Base-by-base conservation (phyloP, 75 land plant species). In the Picea glauca region DNA sequence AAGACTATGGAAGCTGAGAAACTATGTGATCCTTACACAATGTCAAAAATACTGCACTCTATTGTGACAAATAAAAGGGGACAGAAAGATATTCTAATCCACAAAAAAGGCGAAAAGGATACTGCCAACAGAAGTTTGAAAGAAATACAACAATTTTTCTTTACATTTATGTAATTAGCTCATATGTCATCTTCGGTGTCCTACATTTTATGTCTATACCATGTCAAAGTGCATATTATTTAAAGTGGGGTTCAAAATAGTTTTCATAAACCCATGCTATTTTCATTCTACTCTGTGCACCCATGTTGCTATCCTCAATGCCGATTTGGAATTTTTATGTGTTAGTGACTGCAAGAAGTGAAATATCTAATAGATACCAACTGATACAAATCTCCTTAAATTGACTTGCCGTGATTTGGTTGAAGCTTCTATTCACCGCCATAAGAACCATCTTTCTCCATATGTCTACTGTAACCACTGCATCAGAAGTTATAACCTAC, bases 401-500 rank as follows among this genome's bases (percentile, higher is more conserved):
- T 30, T 18, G 57, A 76, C 85, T 76, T 82, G 92, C 99, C 7
- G 97, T 96, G 33, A 96, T 96, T 83, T 96, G 99, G 79, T 96
- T 96, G 86, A 96, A 96, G 81, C 99, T 96, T 54, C 96, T 80
- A n/a, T 82, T 86, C 38, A 96, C 99, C 21, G 99, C 85, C 67
- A 84, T 75, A 13, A 75, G 80, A 50, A 96, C 91, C 94, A 96
- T 89, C 58, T 88, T 78, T 68, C 92, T 85, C 99, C 99, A 96
- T 31, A 90, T 88, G 79, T 88, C 91, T 62, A 81, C 88, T 12
- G 87, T 58, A 35, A 96, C 99, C 43, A 63, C 30, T 43, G 99
- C 99, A 92, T 96, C 99, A 63, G 94, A 92, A 74, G 99, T 93
- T 82, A 96, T 66, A 12, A 96, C 99, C 99, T 96, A 80, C 21